phyloP scores from a whole-genome alignment of 2,329 filamentous ascomycete genomes.

The Verticillium alfalfae region DNA sequence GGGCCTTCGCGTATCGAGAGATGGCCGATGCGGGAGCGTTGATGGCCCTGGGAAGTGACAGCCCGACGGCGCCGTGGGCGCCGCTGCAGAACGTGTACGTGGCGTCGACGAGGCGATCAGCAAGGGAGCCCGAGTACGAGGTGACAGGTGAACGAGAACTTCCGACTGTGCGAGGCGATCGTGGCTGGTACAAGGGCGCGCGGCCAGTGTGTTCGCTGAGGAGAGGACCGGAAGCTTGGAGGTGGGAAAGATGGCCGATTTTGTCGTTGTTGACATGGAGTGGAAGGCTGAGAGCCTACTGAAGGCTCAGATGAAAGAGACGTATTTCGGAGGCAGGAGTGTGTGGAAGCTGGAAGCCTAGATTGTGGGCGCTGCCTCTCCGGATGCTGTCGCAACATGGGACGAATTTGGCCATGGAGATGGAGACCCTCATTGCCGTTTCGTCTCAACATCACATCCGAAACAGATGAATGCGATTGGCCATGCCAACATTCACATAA shows the following conservation, averaged over 20 bases:
- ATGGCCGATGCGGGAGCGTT: slow-evolving; percentile 43
- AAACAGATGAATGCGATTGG: neutral
- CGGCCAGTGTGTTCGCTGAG: slow-evolving; percentile 45
- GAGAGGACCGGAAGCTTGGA: slow-evolving; percentile 39
- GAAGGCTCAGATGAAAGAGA: slow-evolving; percentile 34
- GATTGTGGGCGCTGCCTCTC: neutral
- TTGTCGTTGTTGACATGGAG: slow-evolving; percentile 43
- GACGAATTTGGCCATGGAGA: neutral
- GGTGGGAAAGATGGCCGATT: slow-evolving; percentile 44
- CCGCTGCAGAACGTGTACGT: slow-evolving; percentile 45
- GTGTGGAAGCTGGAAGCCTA: slow-evolving; percentile 19
- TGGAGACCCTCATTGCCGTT: neutral
- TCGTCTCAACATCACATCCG: neutral
- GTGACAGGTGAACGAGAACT: slow-evolving; percentile 39
- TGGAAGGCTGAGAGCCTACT: slow-evolving; percentile 37
- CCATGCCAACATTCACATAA: neutral
- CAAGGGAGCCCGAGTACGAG: slow-evolving; percentile 31
- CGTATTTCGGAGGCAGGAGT: slow-evolving; percentile 38
- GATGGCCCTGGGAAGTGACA: slow-evolving; percentile 45
- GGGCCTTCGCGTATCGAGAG: slow-evolving; percentile 53
- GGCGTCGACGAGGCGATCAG: slow-evolving; percentile 43
- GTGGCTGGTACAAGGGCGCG: slow-evolving; percentile 37
- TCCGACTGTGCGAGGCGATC: slow-evolving; percentile 40
- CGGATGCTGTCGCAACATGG: neutral
- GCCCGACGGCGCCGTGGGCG: slow-evolving; percentile 44